Evolutionary conservation across 768 basidiomycete species (phyloP).

Genomic region (Leccinum variicolor): DNA sequence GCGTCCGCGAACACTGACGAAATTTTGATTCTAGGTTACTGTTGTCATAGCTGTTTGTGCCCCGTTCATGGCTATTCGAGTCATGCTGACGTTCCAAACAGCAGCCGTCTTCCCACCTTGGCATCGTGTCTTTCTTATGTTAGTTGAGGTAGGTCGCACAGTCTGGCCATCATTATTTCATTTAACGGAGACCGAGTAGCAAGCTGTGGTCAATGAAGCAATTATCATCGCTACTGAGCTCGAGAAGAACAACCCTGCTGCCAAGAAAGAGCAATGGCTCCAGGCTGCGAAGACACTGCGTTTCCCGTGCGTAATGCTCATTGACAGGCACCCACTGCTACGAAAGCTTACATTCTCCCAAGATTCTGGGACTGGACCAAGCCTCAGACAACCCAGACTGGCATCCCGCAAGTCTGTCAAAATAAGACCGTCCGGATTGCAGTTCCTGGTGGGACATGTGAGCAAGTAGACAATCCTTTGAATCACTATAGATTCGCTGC

Average conservation of each 20-base stretch:
- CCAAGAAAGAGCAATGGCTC: constrained; percentile 7
- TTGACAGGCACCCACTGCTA: neutral
- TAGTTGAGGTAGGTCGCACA: constrained; percentile 8
- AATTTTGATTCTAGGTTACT: constrained; percentile 11
- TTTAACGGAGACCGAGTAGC: neutral
- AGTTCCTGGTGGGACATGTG: neutral
- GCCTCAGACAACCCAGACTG: neutral
- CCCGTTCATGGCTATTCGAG: neutral
- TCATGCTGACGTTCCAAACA: constrained; percentile 3
- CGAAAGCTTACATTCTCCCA: neutral
- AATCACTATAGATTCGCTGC: constrained; percentile 8
- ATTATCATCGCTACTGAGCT: constrained; percentile 9
- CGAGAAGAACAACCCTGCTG: neutral
- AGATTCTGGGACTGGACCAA: constrained; percentile 22
- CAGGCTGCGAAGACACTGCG: constrained; percentile 12
- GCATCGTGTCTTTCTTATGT: constrained; percentile 14
- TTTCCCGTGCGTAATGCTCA: constrained; percentile 11
- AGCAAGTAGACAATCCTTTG: constrained; percentile 7
- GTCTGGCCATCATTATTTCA: too few relatives aligned
- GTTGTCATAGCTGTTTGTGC: constrained; percentile 16
- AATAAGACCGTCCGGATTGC: neutral
- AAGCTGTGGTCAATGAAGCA: constrained; percentile 15
- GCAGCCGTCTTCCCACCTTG: constrained; percentile 21
- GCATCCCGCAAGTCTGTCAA: constrained; percentile 4
- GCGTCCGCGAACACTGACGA: neutral